Percentiles rank a stretch among this genome's conserved stretches.
Conservation (phyloP, 176 grass and related monocot genomes). For the Oryza officinalis region DNA sequence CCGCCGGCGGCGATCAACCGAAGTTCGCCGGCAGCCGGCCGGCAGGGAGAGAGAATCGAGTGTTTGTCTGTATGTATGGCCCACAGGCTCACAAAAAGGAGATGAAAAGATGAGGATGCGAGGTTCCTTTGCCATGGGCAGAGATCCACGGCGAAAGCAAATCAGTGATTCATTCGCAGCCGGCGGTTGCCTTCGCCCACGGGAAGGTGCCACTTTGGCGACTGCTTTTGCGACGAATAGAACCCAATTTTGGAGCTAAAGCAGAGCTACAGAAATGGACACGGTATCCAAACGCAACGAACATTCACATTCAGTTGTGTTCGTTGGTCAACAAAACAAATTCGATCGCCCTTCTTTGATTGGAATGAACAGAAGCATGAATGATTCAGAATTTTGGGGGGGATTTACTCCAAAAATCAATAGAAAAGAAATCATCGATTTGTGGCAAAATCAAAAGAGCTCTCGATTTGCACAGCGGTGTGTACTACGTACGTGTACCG, state of each 20-base stretch:
- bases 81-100: background rate
- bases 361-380: background rate
- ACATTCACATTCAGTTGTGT: background rate
- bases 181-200: background rate
- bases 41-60: too few relatives aligned
- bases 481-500: constrained; percentile 18
- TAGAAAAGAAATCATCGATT: background rate
- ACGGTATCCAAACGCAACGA: background rate
- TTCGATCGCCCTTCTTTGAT: background rate
- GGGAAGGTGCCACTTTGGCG: background rate
- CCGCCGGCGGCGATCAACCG: background rate
- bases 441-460: background rate
- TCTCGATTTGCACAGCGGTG: background rate
- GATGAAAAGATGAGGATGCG: background rate
- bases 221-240: background rate
- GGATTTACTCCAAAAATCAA: background rate
- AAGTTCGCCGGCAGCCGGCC: background rate
- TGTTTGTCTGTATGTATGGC: too few relatives aligned
- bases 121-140: background rate
- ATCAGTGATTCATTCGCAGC: background rate
- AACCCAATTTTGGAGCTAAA: background rate
- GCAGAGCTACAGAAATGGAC: background rate
- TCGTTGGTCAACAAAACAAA: background rate
- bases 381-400: background rate
- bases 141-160: background rate